Conservation (phyloP, 106 monocot genomes). For the Acanthochlamys bracteata region DNA sequence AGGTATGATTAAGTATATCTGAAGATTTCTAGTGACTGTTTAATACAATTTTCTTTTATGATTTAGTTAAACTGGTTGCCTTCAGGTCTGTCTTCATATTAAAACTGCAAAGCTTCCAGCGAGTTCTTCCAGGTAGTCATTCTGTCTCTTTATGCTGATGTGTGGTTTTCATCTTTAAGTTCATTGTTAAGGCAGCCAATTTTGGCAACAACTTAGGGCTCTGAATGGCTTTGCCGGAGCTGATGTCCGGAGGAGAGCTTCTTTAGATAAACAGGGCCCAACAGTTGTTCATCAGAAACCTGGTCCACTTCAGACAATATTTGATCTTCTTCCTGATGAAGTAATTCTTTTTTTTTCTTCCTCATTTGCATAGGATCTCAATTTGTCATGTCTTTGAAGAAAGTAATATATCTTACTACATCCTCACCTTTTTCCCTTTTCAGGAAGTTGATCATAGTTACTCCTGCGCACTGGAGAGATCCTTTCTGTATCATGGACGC, state of each 20-base stretch:
- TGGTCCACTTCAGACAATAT: conserved; percentile 81
- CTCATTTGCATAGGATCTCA: neutral
- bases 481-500: conserved; percentile 96
- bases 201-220: conserved; percentile 21
- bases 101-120: conserved; percentile 50
- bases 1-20: conserved; percentile 34
- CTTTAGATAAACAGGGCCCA: conserved; percentile 73
- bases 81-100: conserved; percentile 96
- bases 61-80: neutral
- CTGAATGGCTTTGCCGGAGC: conserved; percentile 66
- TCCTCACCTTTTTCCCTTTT: conserved; percentile 1
- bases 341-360: conserved; percentile 15
- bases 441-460: conserved; percentile 90
- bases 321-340: conserved; percentile 90
- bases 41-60: neutral
- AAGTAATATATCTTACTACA: neutral
- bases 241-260: conserved; percentile 64
- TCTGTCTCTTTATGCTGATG: conserved; percentile 1
- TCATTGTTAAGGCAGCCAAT: too few relatives aligned
- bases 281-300: conserved; percentile 97
- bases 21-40: neutral
- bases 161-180: neutral
- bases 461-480: conserved; percentile 98
- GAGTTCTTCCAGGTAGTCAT: conserved; percentile 55
- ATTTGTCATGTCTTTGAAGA: neutral